phyloP scores from a whole-genome alignment of 2,329 filamentous ascomycete species.

The Pseudogymnoascus sp. region DNA sequence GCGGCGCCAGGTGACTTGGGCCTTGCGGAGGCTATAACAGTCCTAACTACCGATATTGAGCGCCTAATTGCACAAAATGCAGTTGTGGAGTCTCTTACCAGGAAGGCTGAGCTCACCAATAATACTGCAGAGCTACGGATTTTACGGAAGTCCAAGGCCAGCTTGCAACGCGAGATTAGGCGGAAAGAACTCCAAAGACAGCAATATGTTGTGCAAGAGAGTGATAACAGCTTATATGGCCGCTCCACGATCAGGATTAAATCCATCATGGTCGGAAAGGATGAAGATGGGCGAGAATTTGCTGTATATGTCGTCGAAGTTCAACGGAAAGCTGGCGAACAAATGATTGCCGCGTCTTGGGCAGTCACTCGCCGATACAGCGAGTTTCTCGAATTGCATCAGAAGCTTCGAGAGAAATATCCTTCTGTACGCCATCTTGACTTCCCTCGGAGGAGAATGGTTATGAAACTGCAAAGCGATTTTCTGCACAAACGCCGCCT shows the following conservation, averaged over 20 bases:
- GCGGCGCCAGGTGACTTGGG: slow-evolving; percentile 92
- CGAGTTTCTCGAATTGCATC: slow-evolving; percentile 93
- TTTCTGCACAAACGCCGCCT: slow-evolving; percentile 83
- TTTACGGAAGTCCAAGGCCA: slow-evolving; percentile 85
- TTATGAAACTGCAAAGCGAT: slow-evolving; percentile 94
- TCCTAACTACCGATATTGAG: slow-evolving; percentile 83
- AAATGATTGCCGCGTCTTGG: slow-evolving; percentile 96
- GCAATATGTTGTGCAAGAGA: slow-evolving; percentile 96
- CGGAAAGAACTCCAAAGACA: slow-evolving; percentile 93
- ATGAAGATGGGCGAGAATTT: slow-evolving; percentile 88
- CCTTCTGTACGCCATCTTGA: slow-evolving; percentile 82
- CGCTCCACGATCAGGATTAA: slow-evolving; percentile 85
- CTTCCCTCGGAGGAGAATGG: slow-evolving; percentile 82
- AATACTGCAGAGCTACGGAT: slow-evolving; percentile 92
- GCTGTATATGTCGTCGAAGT: slow-evolving; percentile 93
- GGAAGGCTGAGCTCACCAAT: slow-evolving; percentile 94
- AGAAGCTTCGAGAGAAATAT: slow-evolving; percentile 75
- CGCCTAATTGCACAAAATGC: slow-evolving; percentile 79
- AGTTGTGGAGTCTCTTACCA: slow-evolving; percentile 81
- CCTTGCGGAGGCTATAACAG: slow-evolving; percentile 83
- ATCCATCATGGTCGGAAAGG: slow-evolving; percentile 82
- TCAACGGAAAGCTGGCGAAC: slow-evolving; percentile 78
- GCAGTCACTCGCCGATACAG: slow-evolving; percentile 87
- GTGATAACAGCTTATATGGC: slow-evolving; percentile 92
- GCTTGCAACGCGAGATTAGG: slow-evolving; percentile 82